Percentiles rank a stretch among this genome's conserved stretches.
Evolutionary conservation across 805 yeast genomes (phyloP).

Genomic region (Lachancea dasiensis): DNA sequence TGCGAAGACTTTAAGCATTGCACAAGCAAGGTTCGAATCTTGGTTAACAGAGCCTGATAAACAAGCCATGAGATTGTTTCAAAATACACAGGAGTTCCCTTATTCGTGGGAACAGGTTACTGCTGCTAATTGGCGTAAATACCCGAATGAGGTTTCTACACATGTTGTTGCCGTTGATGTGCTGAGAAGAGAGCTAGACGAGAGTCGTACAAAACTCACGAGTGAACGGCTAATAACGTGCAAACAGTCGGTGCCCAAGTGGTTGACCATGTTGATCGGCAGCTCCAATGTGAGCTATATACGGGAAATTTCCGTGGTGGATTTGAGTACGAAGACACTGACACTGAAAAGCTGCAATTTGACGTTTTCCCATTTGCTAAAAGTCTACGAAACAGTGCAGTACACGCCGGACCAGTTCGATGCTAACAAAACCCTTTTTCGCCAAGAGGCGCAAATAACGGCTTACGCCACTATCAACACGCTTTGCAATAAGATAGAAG

Average conservation of each 20-base stretch:
- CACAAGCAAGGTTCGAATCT: not conserved
- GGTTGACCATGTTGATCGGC: constrained; percentile 73
- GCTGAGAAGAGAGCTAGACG: constrained; percentile 61
- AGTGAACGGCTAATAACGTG: constrained; percentile 89
- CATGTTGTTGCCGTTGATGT: constrained; percentile 95
- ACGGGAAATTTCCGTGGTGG: constrained; percentile 84
- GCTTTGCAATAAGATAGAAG: constrained; percentile 79
- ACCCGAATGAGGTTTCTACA: constrained; percentile 89
- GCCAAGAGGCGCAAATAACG: constrained; percentile 81
- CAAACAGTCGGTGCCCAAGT: constrained; percentile 76
- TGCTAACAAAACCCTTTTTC: constrained; percentile 55
- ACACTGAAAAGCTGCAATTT: constrained; percentile 81
- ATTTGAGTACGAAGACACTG: constrained; percentile 54
- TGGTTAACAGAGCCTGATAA: not conserved
- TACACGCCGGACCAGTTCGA: constrained; percentile 63
- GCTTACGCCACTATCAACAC: constrained; percentile 70
- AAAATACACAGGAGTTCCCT: constrained; percentile 58
- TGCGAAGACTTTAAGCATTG: not conserved
- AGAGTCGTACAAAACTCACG: constrained; percentile 46
- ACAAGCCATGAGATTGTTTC: constrained; percentile 72
- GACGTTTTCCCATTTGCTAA: constrained; percentile 68
- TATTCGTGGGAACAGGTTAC: constrained; percentile 94
- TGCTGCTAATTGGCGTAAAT: constrained; percentile 94
- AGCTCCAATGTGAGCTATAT: constrained; percentile 70
- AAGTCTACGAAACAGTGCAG: constrained; percentile 81